Base-by-base conservation (phyloP, 495 filamentous ascomycete genomes). In the Podospora appendiculata region DNA sequence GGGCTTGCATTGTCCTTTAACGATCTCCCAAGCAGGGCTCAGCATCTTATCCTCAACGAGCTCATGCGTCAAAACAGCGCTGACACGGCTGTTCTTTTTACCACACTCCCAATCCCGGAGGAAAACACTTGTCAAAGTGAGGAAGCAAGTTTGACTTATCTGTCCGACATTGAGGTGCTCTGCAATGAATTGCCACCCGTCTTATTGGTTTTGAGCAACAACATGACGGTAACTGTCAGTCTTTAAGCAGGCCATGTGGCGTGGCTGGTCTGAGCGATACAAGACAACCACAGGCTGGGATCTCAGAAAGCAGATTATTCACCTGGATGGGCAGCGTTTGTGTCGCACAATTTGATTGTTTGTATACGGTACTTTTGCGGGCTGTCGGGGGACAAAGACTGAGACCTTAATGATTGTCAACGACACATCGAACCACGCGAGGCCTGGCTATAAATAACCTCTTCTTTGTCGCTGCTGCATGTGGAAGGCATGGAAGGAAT, bases 191-290 rank as follows among this genome's bases (percentile, higher is more conserved):
- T 83, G 48, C 84, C 87, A 43, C 85, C 89, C 9, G 77, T 83
- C 46, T 62, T 94, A 34, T 57, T 93, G 56, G 86, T 94, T n/a
- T 79, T 93, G 69, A 89, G 86, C 61, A 94, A 93, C 69, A 90
- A 86, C 55, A 88, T 94, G 85, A 92, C 87, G 12, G 89, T 93
- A 47, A 93, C 89, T 14, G 90, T 90, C 70, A 88, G 86, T 63
- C 68, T 91, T 49, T 91, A 55, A 63, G 42, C 3, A 38, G 25
- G 25, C 25, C 25, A 25, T 25, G 25, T 5, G 25, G 25, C 25
- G 25, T 5, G 25, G 25, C 25, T 25, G 25, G 25, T 25, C 25
- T 25, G 25, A 25, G 43, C n/a, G 32, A 13, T 8, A 42, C 25
- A 25, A 25, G 3, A 14, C 38, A 7, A 40, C 2, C 38, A 8